phyloP scores from a whole-genome alignment of 2,329 filamentous ascomycete species.

The Paramyrothecium sp. region DNA sequence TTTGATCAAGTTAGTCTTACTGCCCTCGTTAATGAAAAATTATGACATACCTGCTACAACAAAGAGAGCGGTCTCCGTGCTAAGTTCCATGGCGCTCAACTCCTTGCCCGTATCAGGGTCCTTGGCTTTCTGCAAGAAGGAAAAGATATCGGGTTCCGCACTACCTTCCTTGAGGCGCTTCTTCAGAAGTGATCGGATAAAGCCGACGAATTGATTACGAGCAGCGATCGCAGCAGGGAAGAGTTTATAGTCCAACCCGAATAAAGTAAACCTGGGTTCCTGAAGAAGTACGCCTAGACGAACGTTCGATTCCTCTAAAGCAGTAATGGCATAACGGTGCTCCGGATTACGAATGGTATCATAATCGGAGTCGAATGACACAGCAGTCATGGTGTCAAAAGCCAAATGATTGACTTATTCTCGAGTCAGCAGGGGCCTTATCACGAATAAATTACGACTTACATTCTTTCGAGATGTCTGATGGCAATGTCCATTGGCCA shows the following conservation, averaged over 20 bases:
- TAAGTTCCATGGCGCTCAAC: conserved; percentile 39
- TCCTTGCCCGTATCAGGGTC: conserved; percentile 43
- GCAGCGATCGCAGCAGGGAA: conserved; percentile 9
- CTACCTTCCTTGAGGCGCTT: conserved; percentile 4
- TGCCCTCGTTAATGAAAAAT: neutral
- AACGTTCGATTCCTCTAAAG: conserved; percentile 17
- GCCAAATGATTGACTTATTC: conserved; percentile 12
- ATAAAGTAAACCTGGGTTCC: conserved; percentile 3
- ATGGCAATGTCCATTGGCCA: conserved; percentile 5
- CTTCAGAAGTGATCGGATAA: conserved; percentile 7
- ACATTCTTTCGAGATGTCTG: conserved; percentile 8
- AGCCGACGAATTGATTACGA: conserved; percentile 8
- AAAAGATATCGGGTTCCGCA: conserved; percentile 7
- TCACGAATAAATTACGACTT: neutral
- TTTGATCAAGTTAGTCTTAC: neutral
- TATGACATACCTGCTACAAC: conserved; percentile 14
- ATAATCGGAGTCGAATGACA: conserved; percentile 14
- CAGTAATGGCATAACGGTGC: conserved; percentile 12
- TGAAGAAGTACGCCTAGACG: conserved; percentile 14
- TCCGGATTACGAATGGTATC: conserved; percentile 9
- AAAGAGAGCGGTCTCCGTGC: conserved; percentile 41
- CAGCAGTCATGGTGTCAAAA: conserved; percentile 20
- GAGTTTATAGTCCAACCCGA: conserved; percentile 7
- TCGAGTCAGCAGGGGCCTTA: neutral
- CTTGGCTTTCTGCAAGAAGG: conserved; percentile 42